Conservation (phyloP, 257 asterid species). For the Ilex aquifolium region DNA sequence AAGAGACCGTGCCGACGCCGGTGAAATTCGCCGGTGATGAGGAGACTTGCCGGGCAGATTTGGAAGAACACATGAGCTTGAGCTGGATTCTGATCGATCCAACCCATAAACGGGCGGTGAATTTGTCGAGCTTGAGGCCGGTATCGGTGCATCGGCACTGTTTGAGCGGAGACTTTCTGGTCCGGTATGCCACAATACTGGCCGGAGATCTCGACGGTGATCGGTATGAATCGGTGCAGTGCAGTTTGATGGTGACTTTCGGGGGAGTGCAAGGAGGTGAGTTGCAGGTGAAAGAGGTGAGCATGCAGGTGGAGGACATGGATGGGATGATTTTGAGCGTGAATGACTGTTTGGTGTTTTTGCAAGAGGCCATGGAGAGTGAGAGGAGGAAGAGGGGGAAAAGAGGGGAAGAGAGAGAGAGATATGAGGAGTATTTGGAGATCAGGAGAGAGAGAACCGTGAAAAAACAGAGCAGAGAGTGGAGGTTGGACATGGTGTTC, state of each 20-base stretch:
- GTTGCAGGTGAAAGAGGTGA: background rate
- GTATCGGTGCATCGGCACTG: background rate
- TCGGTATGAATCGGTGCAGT: background rate
- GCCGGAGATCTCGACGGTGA: background rate
- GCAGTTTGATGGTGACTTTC: background rate
- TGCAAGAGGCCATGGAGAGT: background rate
- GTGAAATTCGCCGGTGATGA: background rate
- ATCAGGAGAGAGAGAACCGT: background rate
- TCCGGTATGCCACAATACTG: background rate
- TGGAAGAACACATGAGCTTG: background rate
- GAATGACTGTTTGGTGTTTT: background rate
- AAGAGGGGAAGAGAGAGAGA: background rate
- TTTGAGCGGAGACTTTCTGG: background rate
- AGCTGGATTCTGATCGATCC: background rate
- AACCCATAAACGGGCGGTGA: background rate
- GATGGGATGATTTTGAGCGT: background rate
- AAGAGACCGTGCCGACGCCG: no score
- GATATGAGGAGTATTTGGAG: background rate
- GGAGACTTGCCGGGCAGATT: background rate
- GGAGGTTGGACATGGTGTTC: background rate
- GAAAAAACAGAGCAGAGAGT: background rate
- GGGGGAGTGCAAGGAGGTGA: background rate
- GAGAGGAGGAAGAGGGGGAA: background rate
- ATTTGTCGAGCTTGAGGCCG: background rate
- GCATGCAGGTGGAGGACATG: background rate